Percentiles rank a stretch among this genome's conserved stretches.
Evolutionary conservation across 2,329 filamentous ascomycete genomes (phyloP).

Genomic region (Ceratocystis papillata): DNA sequence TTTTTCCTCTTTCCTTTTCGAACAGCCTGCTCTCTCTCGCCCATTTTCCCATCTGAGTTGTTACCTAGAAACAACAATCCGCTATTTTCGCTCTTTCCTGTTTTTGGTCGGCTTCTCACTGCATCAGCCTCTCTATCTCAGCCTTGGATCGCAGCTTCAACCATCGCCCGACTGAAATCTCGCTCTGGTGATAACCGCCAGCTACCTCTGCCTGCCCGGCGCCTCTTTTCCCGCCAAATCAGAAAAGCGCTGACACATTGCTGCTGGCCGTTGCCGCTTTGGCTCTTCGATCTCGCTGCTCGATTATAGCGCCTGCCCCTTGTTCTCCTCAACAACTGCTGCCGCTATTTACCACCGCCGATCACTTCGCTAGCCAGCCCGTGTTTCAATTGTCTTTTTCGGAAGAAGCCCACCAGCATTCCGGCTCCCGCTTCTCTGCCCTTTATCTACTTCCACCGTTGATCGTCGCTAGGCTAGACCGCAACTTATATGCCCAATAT

Average conservation of each 20-base stretch:
- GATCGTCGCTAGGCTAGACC: background rate
- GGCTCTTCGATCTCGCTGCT: too few relatives aligned
- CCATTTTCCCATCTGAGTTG: background rate
- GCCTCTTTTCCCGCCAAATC: too few relatives aligned
- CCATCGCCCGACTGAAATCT: too few relatives aligned
- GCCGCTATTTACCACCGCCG: background rate
- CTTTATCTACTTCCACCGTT: background rate
- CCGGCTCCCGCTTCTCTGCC: too few relatives aligned
- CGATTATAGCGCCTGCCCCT: too few relatives aligned
- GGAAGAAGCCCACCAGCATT: too few relatives aligned
- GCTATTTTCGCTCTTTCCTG: background rate
- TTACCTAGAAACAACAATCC: background rate
- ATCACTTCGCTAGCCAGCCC: background rate
- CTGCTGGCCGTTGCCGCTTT: too few relatives aligned
- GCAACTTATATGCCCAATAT: background rate
- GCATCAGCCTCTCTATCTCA: too few relatives aligned
- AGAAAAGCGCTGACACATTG: too few relatives aligned
- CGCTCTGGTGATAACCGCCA: too few relatives aligned
- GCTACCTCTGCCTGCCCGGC: too few relatives aligned
- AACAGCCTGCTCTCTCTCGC: background rate
- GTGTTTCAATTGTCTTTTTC: background rate
- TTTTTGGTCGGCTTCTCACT: background rate
- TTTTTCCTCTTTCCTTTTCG: background rate
- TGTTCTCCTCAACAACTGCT: background rate
- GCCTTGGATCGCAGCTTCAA: too few relatives aligned